These are phyloP conservation scores for Rhizopogon roseolus DNA, from an alignment of 768 basidiomycete species.

Conservation along the genomic window DNA sequence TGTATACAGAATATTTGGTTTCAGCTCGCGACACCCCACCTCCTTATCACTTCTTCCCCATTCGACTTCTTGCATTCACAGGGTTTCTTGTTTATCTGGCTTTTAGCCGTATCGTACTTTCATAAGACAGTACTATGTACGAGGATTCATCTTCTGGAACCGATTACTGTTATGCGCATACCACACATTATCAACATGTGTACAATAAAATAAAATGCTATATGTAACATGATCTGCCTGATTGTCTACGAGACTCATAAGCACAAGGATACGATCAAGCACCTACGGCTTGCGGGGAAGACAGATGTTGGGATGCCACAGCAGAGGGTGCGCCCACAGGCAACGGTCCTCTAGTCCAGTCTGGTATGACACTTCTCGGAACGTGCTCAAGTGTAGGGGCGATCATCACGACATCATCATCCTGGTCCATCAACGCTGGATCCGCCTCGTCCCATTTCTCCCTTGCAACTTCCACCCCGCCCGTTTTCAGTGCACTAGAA, in stretches of 20 bases:
- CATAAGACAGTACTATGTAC: background rate
- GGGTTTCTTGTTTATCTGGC: background rate
- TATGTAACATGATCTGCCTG: background rate
- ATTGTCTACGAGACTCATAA: constrained; percentile 7
- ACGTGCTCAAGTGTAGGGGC: constrained; percentile 19
- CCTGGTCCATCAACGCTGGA: constrained; percentile 34
- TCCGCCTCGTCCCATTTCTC: constrained; percentile 85
- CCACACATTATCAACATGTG: background rate
- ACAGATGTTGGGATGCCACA: constrained; percentile 8
- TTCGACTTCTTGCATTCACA: background rate
- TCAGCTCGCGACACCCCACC: background rate
- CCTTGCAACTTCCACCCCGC: constrained; percentile 74
- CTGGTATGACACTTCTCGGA: constrained; percentile 55
- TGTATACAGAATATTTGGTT: background rate
- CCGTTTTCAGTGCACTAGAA: constrained; percentile 76
- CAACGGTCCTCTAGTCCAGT: constrained; percentile 73
- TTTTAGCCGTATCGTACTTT: constrained; percentile 1
- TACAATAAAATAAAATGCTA: background rate
- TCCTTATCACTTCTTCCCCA: background rate
- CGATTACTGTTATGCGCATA: background rate
- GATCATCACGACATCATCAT: constrained; percentile 20
- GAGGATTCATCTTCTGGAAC: constrained; percentile 3
- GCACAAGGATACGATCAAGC: constrained; percentile 23
- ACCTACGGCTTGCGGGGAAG: constrained; percentile 26
- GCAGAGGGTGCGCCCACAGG: constrained; percentile 62